Conservation (phyloP, 2,329 filamentous ascomycete species). For the Emydomyces testavorans region DNA sequence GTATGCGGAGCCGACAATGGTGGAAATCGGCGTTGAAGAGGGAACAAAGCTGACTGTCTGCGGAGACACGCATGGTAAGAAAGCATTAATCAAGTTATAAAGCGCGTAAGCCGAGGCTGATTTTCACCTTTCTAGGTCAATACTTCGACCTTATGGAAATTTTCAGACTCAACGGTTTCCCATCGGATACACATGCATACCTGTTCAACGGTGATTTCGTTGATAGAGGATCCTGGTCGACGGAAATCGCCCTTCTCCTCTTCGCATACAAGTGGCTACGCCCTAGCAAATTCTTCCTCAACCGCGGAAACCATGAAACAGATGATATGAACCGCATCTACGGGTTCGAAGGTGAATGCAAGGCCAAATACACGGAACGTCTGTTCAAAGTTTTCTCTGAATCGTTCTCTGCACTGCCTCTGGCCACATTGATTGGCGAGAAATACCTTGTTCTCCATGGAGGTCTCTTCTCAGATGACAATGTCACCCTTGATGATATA, state of each 20-base stretch:
- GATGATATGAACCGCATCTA: conserved; percentile 99
- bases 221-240: conserved; percentile 93
- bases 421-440: conserved; percentile 81
- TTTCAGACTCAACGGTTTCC: conserved; percentile 80
- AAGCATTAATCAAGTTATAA: background rate
- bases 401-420: conserved; percentile 84
- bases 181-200: conserved; percentile 78
- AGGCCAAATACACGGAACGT: conserved; percentile 92
- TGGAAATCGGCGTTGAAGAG: conserved; percentile 71
- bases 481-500: conserved; percentile 81
- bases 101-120: background rate
- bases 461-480: conserved; percentile 89
- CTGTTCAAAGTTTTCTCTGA: conserved; percentile 97
- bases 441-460: conserved; percentile 91
- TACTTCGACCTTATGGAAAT: conserved; percentile 96
- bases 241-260: conserved; percentile 84
- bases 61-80: conserved; percentile 84
- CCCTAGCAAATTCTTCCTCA: conserved; percentile 81
- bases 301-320: conserved; percentile 96
- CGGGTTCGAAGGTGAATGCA: conserved; percentile 96
- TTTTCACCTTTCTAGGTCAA: conserved; percentile 52
- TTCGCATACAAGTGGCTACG: conserved; percentile 96
- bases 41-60: conserved; percentile 81
- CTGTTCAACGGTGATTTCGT: conserved; percentile 99
- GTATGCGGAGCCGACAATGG: conserved; percentile 91